phyloP scores from a whole-genome alignment of 2,329 filamentous ascomycete genomes.

The Verticillium dahliae region DNA sequence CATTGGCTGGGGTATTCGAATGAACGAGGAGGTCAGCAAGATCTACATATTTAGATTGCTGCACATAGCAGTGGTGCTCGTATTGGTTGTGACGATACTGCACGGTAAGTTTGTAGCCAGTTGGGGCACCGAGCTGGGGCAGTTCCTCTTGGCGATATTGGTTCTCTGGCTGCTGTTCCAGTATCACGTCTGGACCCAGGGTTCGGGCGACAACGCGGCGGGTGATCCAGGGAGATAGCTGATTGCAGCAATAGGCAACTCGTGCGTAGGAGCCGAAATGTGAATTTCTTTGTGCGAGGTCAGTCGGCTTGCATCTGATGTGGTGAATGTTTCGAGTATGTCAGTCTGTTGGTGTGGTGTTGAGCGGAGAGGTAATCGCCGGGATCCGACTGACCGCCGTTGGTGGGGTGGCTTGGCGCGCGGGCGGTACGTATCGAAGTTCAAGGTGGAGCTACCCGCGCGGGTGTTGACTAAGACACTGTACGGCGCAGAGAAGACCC shows the following conservation, averaged over 20 bases:
- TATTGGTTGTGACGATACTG: neutral
- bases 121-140: neutral
- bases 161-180: neutral
- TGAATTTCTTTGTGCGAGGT: too few relatives aligned
- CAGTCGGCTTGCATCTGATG: too few relatives aligned
- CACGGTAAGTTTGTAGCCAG: neutral
- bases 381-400: too few relatives aligned
- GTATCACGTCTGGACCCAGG: neutral
- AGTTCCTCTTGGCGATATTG: neutral
- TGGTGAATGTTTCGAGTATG: too few relatives aligned
- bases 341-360: too few relatives aligned
- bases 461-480: neutral
- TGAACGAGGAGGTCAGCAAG: neutral
- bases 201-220: neutral
- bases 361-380: too few relatives aligned
- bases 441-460: neutral
- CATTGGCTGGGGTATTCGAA: neutral
- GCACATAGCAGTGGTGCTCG: neutral
- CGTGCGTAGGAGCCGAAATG: too few relatives aligned
- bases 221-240: neutral
- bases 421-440: neutral
- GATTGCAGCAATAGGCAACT: neutral
- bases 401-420: neutral
- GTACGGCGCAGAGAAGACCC: neutral
- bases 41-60: neutral